Evolutionary conservation across 2,329 filamentous ascomycete genomes (phyloP).

Genomic region (Seiridium cupressi): DNA sequence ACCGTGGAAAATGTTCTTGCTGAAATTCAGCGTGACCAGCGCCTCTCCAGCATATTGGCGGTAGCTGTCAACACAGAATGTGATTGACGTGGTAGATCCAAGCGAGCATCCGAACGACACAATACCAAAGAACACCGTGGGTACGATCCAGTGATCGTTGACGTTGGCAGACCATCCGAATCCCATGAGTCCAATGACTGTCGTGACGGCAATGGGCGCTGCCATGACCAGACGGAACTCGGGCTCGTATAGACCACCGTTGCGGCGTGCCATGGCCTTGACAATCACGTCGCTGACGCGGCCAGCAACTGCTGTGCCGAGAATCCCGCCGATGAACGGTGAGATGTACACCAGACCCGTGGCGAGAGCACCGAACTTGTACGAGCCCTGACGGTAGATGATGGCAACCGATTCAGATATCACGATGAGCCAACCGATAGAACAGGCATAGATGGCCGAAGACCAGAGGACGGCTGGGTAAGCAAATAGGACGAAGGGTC

Average conservation of each 20-base stretch:
- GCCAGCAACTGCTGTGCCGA: constrained; percentile 90
- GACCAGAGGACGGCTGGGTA: constrained; percentile 93
- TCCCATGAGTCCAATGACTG: constrained; percentile 84
- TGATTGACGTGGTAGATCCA: constrained; percentile 87
- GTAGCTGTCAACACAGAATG: constrained; percentile 92
- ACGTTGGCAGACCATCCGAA: constrained; percentile 90
- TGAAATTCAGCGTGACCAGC: constrained; percentile 89
- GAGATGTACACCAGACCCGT: constrained; percentile 87
- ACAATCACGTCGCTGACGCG: constrained; percentile 85
- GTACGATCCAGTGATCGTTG: constrained; percentile 81
- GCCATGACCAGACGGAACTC: constrained; percentile 92
- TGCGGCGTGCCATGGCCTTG: constrained; percentile 74
- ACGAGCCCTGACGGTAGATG: constrained; percentile 71
- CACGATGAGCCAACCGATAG: constrained; percentile 93
- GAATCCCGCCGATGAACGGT: constrained; percentile 82
- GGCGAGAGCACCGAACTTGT: constrained; percentile 79
- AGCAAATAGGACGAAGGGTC: constrained; percentile 82
- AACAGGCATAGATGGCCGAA: constrained; percentile 78
- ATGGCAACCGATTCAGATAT: constrained; percentile 83
- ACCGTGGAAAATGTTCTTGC: constrained; percentile 91
- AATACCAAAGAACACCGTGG: constrained; percentile 88
- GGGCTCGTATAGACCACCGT: constrained; percentile 93
- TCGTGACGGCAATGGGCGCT: constrained; percentile 73
- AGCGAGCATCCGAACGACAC: constrained; percentile 90
- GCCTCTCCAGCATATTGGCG: constrained; percentile 92